Base-by-base conservation (phyloP, 2,329 filamentous ascomycete species). In the Pezicula carpinea region DNA sequence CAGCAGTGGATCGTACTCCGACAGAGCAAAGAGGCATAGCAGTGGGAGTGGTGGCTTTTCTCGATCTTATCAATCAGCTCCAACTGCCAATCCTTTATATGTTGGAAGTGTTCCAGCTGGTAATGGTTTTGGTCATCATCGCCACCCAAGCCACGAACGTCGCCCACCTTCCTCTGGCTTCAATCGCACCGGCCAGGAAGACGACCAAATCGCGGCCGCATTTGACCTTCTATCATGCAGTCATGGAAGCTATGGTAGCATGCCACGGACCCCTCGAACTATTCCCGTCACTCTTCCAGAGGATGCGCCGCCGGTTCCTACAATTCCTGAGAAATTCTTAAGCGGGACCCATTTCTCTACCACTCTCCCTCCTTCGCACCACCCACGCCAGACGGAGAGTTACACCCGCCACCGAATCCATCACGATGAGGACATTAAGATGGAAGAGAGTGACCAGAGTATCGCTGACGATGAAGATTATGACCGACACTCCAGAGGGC, bases 181-280 rank as follows among this genome's bases (percentile, higher is more conserved):
- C 56, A 88, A 85, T 62, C 73, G 75, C 44, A 84, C 82, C 7
- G 85, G 89, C 47, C 83, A 92, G 59, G 89, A 95, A 54, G 91
- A 95, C 62, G 85, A 65, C 39, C 89, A 95, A 55, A 76, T 97
- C 49, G 92, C 90, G 17, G 91, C 91, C 13, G 91, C 92, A 3
- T 89, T 96, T 42, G 89, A 93, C 58, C 75, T 96, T 29, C 81
- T 96, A 53, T 92, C 87, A 68, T 95, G 89, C 75, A 95, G 89
- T 66, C 93, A 95, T 65, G 84, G 85, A 40, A 62, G 57, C 44
- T 55, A 53, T 44, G 56, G 47, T 29, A 40, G 26, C 26, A 29
- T 29, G 26, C 26, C 26, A 29, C 26, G 57, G 55, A 96, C 90
- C 65, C 79, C 75, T 57, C 75, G 40, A 83, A 87, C 51, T 79